phyloP scores from a whole-genome alignment of 2,329 filamentous ascomycete genomes.

The Aspergillus fumigatiaffinis region DNA sequence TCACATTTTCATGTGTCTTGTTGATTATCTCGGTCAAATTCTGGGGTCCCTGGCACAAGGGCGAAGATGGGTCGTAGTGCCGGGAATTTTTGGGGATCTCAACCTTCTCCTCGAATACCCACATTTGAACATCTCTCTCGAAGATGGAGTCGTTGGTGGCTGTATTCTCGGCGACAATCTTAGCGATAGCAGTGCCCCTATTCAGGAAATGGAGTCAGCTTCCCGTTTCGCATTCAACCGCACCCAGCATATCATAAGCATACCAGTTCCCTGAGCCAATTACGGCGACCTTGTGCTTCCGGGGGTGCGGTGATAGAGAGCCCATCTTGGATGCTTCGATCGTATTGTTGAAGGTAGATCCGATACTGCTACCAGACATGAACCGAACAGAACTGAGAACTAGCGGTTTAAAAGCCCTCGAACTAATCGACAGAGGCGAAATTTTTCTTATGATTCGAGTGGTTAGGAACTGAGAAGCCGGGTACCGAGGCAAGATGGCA shows the following conservation, averaged over 20 bases:
- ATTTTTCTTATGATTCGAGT: slow-evolving; percentile 9
- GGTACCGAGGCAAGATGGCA: slow-evolving; percentile 27
- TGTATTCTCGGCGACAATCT: slow-evolving; percentile 93
- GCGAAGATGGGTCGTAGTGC: slow-evolving; percentile 75
- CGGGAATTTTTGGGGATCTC: slow-evolving; percentile 67
- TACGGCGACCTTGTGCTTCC: slow-evolving; percentile 57
- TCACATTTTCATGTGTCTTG: slow-evolving; percentile 88
- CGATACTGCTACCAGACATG: slow-evolving; percentile 12
- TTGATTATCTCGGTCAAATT: slow-evolving; percentile 94
- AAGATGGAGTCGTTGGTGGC: slow-evolving; percentile 74
- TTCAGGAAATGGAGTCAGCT: slow-evolving; percentile 73
- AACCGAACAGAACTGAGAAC: slow-evolving; percentile 4
- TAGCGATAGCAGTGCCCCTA: slow-evolving; percentile 95
- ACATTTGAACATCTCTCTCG: slow-evolving; percentile 91
- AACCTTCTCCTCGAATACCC: slow-evolving; percentile 95
- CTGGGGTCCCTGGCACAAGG: slow-evolving; percentile 65
- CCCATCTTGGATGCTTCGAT: slow-evolving; percentile 25
- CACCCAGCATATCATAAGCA: slow-evolving; percentile 15
- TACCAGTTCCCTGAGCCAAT: slow-evolving; percentile 97
- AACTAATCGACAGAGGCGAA: slow-evolving; percentile 13
- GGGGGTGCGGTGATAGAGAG: slow-evolving; percentile 27
- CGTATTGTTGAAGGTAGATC: slow-evolving; percentile 1
- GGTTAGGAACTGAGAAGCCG: slow-evolving; percentile 18
- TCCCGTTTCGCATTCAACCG: slow-evolving; percentile 57
- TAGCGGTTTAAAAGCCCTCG: slow-evolving; percentile 16